These are phyloP conservation scores for Scortechinia acanthostroma DNA, from an alignment of 2,329 filamentous ascomycete genomes.

Conservation along the genomic window DNA sequence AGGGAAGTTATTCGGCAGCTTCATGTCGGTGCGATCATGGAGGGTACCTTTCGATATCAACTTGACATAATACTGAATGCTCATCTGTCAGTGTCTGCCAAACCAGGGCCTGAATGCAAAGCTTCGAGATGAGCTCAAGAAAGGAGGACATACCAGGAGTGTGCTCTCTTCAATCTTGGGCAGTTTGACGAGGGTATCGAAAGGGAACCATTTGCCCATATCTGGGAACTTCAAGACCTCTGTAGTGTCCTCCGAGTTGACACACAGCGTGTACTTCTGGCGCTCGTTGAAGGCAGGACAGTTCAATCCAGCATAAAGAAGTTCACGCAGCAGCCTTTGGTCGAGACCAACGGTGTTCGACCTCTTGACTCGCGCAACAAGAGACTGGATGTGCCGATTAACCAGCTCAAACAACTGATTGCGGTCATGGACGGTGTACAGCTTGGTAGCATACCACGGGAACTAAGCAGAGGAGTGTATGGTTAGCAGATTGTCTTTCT, in stretches of 20 bases:
- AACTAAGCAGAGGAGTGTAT: constrained; percentile 23
- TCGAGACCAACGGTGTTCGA: background rate
- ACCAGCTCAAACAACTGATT: constrained; percentile 27
- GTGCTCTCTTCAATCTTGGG: background rate
- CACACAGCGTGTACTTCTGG: background rate
- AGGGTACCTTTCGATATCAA: background rate
- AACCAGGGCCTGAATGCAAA: too few relatives aligned
- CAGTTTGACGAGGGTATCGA: background rate
- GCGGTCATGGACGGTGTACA: constrained; percentile 36
- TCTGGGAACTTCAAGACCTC: background rate
- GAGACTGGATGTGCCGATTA: background rate
- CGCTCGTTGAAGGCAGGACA: background rate
- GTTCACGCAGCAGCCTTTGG: background rate
- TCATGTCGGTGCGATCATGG: background rate
- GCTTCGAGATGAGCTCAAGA: background rate
- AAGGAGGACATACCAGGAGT: background rate
- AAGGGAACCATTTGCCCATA: constrained; percentile 1
- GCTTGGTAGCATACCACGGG: constrained; percentile 33
- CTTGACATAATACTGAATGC: background rate
- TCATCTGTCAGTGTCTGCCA: background rate
- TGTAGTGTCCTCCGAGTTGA: background rate
- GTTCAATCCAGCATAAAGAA: background rate
- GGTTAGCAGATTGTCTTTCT: background rate
- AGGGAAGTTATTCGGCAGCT: background rate
- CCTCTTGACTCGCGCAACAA: background rate